Evolutionary conservation across 1,284 basidiomycete species (phyloP), one percentile per base, ranked within the genome.

Genomic region (Leccinum griseonigrum): DNA sequence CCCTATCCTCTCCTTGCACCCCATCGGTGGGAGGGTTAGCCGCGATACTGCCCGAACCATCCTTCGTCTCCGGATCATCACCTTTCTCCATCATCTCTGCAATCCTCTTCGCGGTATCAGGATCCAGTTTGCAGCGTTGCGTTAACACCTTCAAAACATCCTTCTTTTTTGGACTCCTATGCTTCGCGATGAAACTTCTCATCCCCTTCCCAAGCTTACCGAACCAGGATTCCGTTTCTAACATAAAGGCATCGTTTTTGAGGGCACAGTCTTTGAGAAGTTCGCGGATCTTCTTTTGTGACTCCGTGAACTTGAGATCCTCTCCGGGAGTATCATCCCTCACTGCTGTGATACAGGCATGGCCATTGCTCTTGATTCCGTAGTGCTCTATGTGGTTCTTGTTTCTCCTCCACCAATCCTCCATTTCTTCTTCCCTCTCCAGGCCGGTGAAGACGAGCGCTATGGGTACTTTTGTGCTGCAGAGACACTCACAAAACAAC

Each of bases 291-390:
- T 14, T 65, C 32, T 16, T 58, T 56, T 66, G 62, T 3, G 74
- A 73, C 43, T 69, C 55, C 22, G 26, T 34, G 38, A 60, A 73
- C 54, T 75, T 73, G 63, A 38, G 55, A 38, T 68, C 58, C 34
- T 74, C 68, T 29, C 53, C 70, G 3, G 60, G 62, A 18, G 43
- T 58, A 18, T 71, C 73, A 10, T 66, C 70, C 26, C 56, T 59
- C 34, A 74, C 72, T 18, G 77, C 75, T 1, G 80, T 81, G 40
- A 81, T 71, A 59, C 79, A 81, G 16, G 77, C 79, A 22, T 74
- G 69, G 5, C 71, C 76, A 1, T 60, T 40, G 31, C 74, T 73
- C 40, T 63, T 61, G 62, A 80, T 78, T 1, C 69, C 70, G 38
- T 75, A 67, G 29, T 61, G 54, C 16, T 69, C 59, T 60, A 80